A percentile compares a stretch with the other conserved stretches of the same genome.
These are phyloP conservation scores for Tricholomella constricta DNA, from an alignment of 768 basidiomycete species.

Conservation along the genomic window DNA sequence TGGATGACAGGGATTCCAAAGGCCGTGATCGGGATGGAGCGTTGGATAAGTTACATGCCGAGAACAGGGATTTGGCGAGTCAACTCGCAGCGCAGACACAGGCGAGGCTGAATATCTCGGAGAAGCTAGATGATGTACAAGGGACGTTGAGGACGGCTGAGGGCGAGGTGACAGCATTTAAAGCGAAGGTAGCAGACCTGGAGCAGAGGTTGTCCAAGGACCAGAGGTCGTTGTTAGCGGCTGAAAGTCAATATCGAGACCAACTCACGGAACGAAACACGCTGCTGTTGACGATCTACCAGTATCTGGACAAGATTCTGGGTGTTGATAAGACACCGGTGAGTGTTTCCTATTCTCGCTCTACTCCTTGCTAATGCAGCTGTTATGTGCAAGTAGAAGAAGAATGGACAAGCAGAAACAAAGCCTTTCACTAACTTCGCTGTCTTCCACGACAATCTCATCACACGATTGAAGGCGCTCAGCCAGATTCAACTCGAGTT, in stretches of 20 bases:
- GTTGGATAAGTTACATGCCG: conserved; percentile 75
- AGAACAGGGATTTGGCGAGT: conserved; percentile 77
- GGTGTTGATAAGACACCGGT: conserved; percentile 88
- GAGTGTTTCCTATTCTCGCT: conserved; percentile 34
- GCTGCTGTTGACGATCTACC: conserved; percentile 87
- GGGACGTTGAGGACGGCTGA: conserved; percentile 66
- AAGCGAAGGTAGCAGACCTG: conserved; percentile 67
- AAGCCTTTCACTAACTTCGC: conserved; percentile 93
- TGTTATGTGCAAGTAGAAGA: conserved; percentile 52
- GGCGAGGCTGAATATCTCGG: conserved; percentile 79
- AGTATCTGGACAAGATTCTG: conserved; percentile 92
- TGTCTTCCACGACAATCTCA: conserved; percentile 93
- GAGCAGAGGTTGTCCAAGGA: conserved; percentile 84
- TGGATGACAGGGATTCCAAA: conserved; percentile 65
- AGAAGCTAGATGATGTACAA: conserved; percentile 82
- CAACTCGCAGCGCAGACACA: conserved; percentile 87
- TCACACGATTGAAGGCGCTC: conserved; percentile 81
- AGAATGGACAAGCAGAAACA: conserved; percentile 73
- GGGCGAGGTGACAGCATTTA: conserved; percentile 59
- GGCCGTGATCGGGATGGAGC: conserved; percentile 69
- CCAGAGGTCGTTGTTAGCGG: conserved; percentile 66
- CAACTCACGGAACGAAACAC: conserved; percentile 94
- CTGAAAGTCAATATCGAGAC: conserved; percentile 84
- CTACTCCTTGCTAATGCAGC: neutral
- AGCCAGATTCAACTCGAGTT: conserved; percentile 85